These are phyloP conservation scores for Stromatinia cepivora DNA, from an alignment of 2,329 filamentous ascomycete species.

Conservation along the genomic window DNA sequence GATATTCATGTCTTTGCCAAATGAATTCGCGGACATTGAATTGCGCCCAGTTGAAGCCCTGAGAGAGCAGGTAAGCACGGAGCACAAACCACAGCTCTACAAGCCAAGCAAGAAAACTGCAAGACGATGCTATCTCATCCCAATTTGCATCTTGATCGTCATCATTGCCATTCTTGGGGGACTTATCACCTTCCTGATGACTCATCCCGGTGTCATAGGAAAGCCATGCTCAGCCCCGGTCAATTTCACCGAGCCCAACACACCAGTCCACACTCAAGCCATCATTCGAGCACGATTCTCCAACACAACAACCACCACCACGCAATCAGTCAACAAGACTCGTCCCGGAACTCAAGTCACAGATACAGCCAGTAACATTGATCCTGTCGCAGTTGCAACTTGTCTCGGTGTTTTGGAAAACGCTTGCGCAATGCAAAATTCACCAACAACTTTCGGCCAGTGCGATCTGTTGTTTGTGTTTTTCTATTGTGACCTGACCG, in stretches of 20 bases:
- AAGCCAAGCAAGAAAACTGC: neutral
- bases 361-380: neutral
- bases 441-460: neutral
- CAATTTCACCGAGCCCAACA: neutral
- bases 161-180: neutral
- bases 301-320: neutral
- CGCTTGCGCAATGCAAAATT: neutral
- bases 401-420: slow-evolving; percentile 13
- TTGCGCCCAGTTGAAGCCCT: neutral
- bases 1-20: neutral
- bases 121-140: neutral
- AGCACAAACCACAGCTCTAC: neutral
- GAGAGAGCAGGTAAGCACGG: neutral
- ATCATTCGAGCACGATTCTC: neutral
- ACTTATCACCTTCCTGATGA: neutral
- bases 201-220: neutral
- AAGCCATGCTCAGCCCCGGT: neutral
- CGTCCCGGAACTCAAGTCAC: neutral
- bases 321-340: neutral
- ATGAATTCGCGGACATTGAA: neutral
- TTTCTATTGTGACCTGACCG: slow-evolving; percentile 8
- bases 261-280: neutral
- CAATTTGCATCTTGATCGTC: neutral
- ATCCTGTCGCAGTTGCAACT: neutral
- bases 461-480: slow-evolving; percentile 12